Evolutionary conservation across 2,329 filamentous ascomycete genomes (phyloP).

Genomic region (Daldinia sp.): DNA sequence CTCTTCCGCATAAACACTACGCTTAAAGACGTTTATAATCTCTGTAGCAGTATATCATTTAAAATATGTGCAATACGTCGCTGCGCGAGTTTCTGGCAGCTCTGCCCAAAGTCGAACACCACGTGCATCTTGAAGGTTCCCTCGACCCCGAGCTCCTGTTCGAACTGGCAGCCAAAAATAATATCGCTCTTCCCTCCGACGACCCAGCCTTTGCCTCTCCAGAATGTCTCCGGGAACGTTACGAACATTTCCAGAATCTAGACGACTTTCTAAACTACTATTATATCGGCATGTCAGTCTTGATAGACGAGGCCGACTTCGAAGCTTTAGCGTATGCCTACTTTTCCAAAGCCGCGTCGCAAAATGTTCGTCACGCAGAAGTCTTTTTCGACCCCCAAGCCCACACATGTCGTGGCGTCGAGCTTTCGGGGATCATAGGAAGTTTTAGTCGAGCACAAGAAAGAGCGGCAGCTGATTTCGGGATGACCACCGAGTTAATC

Average conservation of each 20-base stretch:
- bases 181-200: conserved; percentile 64
- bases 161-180: conserved; percentile 71
- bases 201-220: conserved; percentile 71
- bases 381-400: conserved; percentile 85
- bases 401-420: conserved; percentile 69
- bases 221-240: conserved; percentile 67
- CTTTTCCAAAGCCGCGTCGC: conserved; percentile 68
- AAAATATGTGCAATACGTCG: conserved; percentile 62
- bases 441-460: conserved; percentile 69
- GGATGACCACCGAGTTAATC: conserved; percentile 71
- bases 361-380: conserved; percentile 76
- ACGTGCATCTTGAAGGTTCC: conserved; percentile 81
- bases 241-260: conserved; percentile 72
- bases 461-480: conserved; percentile 69
- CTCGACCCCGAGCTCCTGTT: conserved; percentile 76
- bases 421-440: conserved; percentile 68
- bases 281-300: conserved; percentile 77
- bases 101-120: conserved; percentile 83
- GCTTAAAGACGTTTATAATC: background rate
- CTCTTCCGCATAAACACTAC: background rate
- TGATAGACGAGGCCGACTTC: conserved; percentile 72
- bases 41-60: background rate
- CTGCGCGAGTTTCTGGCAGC: conserved; percentile 68
- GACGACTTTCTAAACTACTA: conserved; percentile 83
- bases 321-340: conserved; percentile 77